Conservation (phyloP, 345 rosid species). For the Gossypium herbaceum region DNA sequence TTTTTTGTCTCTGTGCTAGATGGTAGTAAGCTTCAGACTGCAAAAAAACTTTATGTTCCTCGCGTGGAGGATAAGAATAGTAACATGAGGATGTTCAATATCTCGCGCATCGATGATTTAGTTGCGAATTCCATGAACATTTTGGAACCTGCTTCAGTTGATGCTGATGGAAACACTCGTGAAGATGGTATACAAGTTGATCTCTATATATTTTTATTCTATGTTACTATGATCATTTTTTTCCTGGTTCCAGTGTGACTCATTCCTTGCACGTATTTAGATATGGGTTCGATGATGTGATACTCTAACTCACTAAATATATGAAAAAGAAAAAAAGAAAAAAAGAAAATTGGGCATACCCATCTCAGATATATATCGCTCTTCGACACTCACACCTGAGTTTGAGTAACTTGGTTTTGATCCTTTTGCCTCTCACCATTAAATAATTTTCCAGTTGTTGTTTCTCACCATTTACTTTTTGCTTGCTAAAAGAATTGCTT, state of each 20-base stretch:
- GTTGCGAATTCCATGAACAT: constrained; percentile 89
- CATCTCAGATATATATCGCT: no score
- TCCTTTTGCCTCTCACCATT: neutral
- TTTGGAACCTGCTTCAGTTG: constrained; percentile 79
- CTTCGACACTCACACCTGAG: no score
- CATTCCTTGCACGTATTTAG: no score
- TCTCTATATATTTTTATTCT: neutral
- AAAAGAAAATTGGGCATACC: no score
- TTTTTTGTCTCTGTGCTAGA: constrained; percentile 29
- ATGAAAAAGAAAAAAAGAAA: no score
- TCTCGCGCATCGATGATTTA: constrained; percentile 66
- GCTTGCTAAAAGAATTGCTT: neutral
- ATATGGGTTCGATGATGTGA: no score
- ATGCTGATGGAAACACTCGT: constrained; percentile 60
- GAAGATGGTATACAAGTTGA: constrained; percentile 64
- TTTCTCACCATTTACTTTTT: neutral
- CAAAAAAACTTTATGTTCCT: constrained; percentile 81
- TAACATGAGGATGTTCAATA: constrained; percentile 81
- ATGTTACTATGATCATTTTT: neutral
- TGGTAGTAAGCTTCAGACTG: constrained; percentile 20
- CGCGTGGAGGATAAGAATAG: constrained; percentile 91
- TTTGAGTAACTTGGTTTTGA: no score
- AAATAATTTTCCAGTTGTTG: neutral
- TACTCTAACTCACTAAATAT: no score
- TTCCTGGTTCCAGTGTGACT: no score